Conservation (phyloP, 306 rosid species). For the Malus sieversii region DNA sequence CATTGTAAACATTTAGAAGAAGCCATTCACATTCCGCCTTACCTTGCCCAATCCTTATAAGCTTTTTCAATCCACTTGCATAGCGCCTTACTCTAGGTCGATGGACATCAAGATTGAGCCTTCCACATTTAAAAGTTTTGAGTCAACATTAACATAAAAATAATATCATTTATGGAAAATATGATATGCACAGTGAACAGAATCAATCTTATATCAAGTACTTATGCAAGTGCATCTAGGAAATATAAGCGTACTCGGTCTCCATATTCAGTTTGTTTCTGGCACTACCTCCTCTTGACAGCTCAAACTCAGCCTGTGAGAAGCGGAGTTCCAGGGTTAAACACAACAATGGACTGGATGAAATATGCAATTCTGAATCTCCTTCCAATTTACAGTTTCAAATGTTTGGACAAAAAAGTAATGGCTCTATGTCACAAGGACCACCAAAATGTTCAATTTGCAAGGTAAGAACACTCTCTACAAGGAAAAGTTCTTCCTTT, state of each 20-base stretch:
- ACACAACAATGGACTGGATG: constrained; percentile 6
- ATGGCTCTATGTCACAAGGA: neutral
- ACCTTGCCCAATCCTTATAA: constrained; percentile 92
- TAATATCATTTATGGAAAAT: neutral
- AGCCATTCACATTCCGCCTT: constrained; percentile 11
- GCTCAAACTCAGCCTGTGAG: constrained; percentile 74
- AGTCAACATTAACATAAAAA: neutral
- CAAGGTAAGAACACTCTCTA: neutral
- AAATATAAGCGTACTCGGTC: constrained; percentile 53
- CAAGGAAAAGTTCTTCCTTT: neutral
- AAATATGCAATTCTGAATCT: constrained; percentile 3
- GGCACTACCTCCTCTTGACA: constrained; percentile 36
- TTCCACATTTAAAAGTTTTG: constrained; percentile 25
- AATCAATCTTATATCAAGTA: neutral
- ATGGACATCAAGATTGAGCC: constrained; percentile 72
- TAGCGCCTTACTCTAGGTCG: constrained; percentile 76
- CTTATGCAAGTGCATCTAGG: constrained; percentile 11
- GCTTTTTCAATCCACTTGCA: constrained; percentile 66
- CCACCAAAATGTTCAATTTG: neutral
- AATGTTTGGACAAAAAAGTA: neutral
- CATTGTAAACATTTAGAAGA: neutral
- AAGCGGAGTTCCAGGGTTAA: constrained; percentile 13
- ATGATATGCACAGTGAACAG: constrained; percentile 10
- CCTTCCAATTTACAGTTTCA: neutral
- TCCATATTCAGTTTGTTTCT: constrained; percentile 62